Percentiles rank a stretch among this genome's conserved stretches.
These are phyloP conservation scores for Mycosarcoma mackinlayi DNA, from an alignment of 1,284 basidiomycete genomes.

Conservation along the genomic window DNA sequence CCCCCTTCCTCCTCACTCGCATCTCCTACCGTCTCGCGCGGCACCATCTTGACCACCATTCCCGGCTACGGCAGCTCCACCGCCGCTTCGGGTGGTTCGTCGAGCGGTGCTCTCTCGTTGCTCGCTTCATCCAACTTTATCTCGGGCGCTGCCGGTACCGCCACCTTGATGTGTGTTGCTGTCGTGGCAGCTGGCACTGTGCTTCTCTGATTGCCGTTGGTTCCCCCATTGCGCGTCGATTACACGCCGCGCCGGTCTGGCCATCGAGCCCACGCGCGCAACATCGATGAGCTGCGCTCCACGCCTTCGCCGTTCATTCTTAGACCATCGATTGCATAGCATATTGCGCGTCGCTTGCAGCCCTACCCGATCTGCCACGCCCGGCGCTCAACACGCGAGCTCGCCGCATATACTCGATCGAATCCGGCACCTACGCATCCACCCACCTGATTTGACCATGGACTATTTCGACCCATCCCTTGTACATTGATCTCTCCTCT, in stretches of 20 bases:
- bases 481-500: no score
- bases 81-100: slow-evolving; percentile 22
- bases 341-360: no score
- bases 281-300: no score
- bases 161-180: slow-evolving; percentile 26
- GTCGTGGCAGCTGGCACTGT: slow-evolving; percentile 27
- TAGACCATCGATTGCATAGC: no score
- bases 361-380: background rate
- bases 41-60: slow-evolving; percentile 52
- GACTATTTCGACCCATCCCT: slow-evolving; percentile 12
- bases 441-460: slow-evolving; percentile 1
- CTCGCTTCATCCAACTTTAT: slow-evolving; percentile 21
- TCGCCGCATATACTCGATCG: background rate
- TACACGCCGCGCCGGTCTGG: no score
- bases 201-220: slow-evolving; percentile 14
- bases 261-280: no score
- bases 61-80: slow-evolving; percentile 45
- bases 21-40: slow-evolving; percentile 37
- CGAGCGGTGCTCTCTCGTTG: slow-evolving; percentile 35
- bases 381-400: no score
- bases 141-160: slow-evolving; percentile 15
- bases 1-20: slow-evolving; percentile 28
- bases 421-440: background rate
- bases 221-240: no score
- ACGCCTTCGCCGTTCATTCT: no score